These are phyloP conservation scores for Talaromyces adpressus DNA, from an alignment of 495 filamentous ascomycete genomes.

Conservation along the genomic window DNA sequence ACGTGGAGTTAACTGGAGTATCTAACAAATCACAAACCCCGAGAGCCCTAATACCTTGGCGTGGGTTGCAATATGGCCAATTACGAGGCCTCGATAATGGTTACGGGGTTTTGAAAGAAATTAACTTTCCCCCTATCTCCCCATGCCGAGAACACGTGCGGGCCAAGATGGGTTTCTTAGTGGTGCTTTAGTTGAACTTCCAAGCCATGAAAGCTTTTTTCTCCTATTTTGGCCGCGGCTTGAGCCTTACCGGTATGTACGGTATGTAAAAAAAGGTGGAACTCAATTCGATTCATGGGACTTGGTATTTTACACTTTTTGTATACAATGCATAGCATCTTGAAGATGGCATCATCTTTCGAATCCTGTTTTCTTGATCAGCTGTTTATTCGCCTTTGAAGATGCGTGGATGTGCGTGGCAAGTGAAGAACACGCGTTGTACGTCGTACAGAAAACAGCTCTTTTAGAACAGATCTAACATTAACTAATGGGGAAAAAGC, in stretches of 20 bases:
- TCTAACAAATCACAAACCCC: background rate
- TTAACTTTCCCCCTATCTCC: background rate
- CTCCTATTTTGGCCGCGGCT: background rate
- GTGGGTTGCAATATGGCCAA: no score
- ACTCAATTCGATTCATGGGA: background rate
- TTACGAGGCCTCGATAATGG: background rate
- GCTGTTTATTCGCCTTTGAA: background rate
- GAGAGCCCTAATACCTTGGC: background rate
- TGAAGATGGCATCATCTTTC: background rate
- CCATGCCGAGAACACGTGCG: slow-evolving; percentile 3
- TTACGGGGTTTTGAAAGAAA: background rate
- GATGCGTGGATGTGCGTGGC: background rate
- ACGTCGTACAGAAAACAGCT: background rate
- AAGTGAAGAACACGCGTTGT: background rate
- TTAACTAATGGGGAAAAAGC: background rate
- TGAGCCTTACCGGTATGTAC: background rate
- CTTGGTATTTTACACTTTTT: background rate
- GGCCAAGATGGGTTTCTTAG: background rate
- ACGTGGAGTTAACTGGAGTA: background rate
- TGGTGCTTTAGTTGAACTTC: background rate
- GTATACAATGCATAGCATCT: background rate
- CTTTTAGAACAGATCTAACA: background rate
- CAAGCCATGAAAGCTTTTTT: background rate
- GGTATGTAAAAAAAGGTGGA: background rate
- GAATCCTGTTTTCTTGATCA: background rate